Base-by-base conservation (phyloP, 2,329 filamentous ascomycete species). In the Pseudohalonectria lignicola region DNA sequence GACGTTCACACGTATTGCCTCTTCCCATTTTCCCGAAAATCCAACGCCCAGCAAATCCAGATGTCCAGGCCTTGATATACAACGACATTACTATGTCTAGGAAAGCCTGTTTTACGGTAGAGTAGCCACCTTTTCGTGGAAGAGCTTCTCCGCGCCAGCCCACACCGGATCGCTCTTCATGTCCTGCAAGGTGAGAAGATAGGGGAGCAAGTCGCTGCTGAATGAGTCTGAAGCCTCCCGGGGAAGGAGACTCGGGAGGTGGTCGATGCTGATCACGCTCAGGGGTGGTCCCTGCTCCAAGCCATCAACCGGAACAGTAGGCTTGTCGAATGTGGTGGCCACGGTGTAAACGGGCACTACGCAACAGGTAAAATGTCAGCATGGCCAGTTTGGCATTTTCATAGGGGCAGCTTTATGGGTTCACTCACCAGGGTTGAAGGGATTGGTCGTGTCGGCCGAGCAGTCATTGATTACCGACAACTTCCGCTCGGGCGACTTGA, bases 181-280 rank as follows among this genome's bases (percentile, higher is more conserved):
- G 54, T 92, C 75, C 59, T 92, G 86, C 44, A 95, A 70, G 43
- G 79, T 71, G 43, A 92, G 60, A 48, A 95, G 63, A 52, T 78
- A 83, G 16, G 86, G 86, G 52, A 94, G 66, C 47, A 95, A 66
- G 34, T 82, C 82, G 37, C 73, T 66, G 57, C 80, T 86, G 64
- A 94, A 95, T 16, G 56, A 80, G 63, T 95, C 87, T 31, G 79
- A 86, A 19, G 86, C 80, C 64, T 95, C 90, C 38, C 90, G 72
- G 2, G 90, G 85, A 28, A 96, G 69, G 47, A 95, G 73, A 38
- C 78, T 82, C 4, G 86, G 86, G 37, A 93, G 69, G 55, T 93
- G 86, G 59, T 93, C 85, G 52, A 93, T 92, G 56, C 78, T 82
- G 60, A 95, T 94, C 49, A 95, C 84, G 34, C 74, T 79, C 40